Conservation (phyloP, 1,139 yeast species). For the Pichia sp. region DNA sequence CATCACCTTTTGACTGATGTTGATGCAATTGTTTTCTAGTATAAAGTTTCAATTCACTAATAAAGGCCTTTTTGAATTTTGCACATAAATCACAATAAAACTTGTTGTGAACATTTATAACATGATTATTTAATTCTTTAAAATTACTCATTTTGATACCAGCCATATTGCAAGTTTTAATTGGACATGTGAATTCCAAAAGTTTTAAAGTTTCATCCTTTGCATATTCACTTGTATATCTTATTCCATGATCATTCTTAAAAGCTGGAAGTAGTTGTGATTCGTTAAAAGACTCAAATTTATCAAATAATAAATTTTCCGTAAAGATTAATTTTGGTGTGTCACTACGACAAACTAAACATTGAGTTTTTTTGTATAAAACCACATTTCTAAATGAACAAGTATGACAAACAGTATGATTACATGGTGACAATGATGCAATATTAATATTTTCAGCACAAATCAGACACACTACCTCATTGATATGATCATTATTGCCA, state of each 20-base stretch:
- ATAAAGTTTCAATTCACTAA: slow-evolving; percentile 61
- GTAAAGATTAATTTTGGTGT: slow-evolving; percentile 56
- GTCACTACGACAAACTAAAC: slow-evolving; percentile 80
- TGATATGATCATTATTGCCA: slow-evolving; percentile 31
- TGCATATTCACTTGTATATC: slow-evolving; percentile 44
- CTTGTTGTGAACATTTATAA: slow-evolving; percentile 53
- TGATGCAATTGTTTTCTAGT: slow-evolving; percentile 54
- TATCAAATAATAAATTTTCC: slow-evolving; percentile 34
- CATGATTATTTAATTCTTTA: slow-evolving; percentile 60
- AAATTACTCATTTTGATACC: slow-evolving; percentile 32
- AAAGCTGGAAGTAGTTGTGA: slow-evolving; percentile 18
- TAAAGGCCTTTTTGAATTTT: slow-evolving; percentile 67
- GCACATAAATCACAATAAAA: slow-evolving; percentile 72
- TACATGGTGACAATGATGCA: slow-evolving; percentile 75
- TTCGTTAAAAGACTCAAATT: slow-evolving; percentile 15
- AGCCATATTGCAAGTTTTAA: slow-evolving; percentile 20
- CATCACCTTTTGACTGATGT: slow-evolving; percentile 67
- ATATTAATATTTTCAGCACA: slow-evolving; percentile 68
- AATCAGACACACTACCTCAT: slow-evolving; percentile 56
- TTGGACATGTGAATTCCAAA: slow-evolving; percentile 53
- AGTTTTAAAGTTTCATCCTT: slow-evolving; percentile 43
- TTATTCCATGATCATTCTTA: slow-evolving; percentile 43
- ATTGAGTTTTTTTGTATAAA: slow-evolving; percentile 61
- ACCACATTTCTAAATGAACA: slow-evolving; percentile 85
- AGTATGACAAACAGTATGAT: slow-evolving; percentile 74